A percentile compares a stretch with the other conserved stretches of the same genome.
Evolutionary conservation across 192 early-diverging fungal species (phyloP).

Genomic region (Rhizophagus sp.): DNA sequence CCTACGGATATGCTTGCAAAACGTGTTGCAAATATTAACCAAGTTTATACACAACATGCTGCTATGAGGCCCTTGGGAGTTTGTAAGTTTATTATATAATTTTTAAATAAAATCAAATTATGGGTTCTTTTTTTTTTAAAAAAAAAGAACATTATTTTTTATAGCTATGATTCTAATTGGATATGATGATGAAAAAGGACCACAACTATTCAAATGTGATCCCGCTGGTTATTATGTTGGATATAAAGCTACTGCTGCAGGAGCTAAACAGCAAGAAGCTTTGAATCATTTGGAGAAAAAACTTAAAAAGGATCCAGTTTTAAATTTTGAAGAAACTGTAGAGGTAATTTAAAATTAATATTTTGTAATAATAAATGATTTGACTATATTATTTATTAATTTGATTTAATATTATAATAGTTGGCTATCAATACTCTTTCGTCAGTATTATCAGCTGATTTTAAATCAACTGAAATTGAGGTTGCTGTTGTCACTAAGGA

Average conservation of each 20-base stretch:
- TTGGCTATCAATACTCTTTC: conserved; percentile 94
- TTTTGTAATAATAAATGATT: neutral
- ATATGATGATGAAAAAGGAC: conserved; percentile 93
- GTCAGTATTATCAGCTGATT: conserved; percentile 87
- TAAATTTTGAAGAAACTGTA: conserved; percentile 84
- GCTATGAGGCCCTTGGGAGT: conserved; percentile 97
- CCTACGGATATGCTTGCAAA: conserved; percentile 96
- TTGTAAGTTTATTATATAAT: conserved; percentile 56
- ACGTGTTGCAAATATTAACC: conserved; percentile 96
- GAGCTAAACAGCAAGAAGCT: conserved; percentile 94
- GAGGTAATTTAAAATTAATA: conserved; percentile 61
- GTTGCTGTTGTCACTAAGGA: conserved; percentile 84
- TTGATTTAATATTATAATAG: conserved; percentile 38
- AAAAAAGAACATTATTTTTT: neutral
- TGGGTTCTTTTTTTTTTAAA: neutral
- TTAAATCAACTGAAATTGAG: conserved; percentile 97
- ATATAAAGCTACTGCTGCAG: conserved; percentile 93
- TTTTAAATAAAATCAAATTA: too few relatives aligned
- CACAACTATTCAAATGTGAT: conserved; percentile 97
- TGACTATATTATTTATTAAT: neutral
- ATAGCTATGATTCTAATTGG: conserved; percentile 96
- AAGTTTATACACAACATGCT: conserved; percentile 99
- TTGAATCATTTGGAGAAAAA: conserved; percentile 98
- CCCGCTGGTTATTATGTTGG: conserved; percentile 99
- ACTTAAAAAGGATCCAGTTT: conserved; percentile 84